These are phyloP conservation scores for Ogataea glucozyma DNA, from an alignment of 805 yeast species.

Conservation along the genomic window DNA sequence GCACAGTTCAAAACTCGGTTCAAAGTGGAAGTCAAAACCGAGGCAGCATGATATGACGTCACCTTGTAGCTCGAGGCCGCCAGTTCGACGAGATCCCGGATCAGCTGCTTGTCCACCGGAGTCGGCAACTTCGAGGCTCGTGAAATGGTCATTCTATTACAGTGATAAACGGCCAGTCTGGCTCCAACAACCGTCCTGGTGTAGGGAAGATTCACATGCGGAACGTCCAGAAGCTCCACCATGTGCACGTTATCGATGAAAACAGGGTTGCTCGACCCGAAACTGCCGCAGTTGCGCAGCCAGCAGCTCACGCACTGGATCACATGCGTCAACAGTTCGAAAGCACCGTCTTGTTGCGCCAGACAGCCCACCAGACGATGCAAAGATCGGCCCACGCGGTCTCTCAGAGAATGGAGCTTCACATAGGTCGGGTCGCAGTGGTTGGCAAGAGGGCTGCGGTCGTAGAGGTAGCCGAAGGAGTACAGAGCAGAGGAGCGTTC, in stretches of 20 bases:
- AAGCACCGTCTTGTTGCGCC: conserved; percentile 57
- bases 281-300: conserved; percentile 39
- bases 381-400: conserved; percentile 51
- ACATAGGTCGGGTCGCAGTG: conserved; percentile 43
- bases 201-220: conserved; percentile 63
- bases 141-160: conserved; percentile 68
- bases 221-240: conserved; percentile 53
- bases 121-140: conserved; percentile 74
- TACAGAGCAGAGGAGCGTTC: conserved; percentile 30
- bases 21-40: conserved; percentile 65
- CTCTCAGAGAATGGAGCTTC: conserved; percentile 60
- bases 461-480: conserved; percentile 33
- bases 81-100: conserved; percentile 63
- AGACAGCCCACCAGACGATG: conserved; percentile 57
- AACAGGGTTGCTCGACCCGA: conserved; percentile 30
- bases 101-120: conserved; percentile 57
- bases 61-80: conserved; percentile 71
- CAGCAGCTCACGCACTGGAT: conserved; percentile 70
- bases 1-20: conserved; percentile 63
- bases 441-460: conserved; percentile 25
- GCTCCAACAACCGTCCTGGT: conserved; percentile 81
- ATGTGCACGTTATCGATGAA: conserved; percentile 40
- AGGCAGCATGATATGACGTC: conserved; percentile 69
- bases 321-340: conserved; percentile 59
- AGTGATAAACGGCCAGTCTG: conserved; percentile 71